phyloP scores from a whole-genome alignment of 2,329 filamentous ascomycete species.

The Trichoderma pleuroti region DNA sequence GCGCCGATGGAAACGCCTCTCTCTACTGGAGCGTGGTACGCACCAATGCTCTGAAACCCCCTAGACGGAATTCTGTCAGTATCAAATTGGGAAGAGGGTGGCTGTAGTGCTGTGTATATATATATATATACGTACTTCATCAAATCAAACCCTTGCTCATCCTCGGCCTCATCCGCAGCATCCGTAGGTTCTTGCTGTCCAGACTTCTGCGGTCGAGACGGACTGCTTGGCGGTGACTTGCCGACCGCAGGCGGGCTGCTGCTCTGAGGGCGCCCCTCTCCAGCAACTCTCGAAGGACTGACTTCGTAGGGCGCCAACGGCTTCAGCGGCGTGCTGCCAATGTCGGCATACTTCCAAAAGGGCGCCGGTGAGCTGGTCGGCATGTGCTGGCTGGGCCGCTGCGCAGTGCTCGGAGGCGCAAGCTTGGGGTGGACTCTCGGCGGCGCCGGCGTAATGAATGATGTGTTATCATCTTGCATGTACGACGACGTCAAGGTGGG shows the following conservation, averaged over 20 bases:
- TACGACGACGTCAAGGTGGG: slow-evolving; percentile 61
- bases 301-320: slow-evolving; percentile 54
- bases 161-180: slow-evolving; percentile 35
- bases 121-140: slow-evolving; percentile 46
- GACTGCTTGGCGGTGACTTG: slow-evolving; percentile 53
- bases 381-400: slow-evolving; percentile 80
- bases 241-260: slow-evolving; percentile 54
- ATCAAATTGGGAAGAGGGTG: neutral
- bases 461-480: slow-evolving; percentile 55
- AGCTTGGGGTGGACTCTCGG: slow-evolving; percentile 69
- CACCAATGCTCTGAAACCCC: slow-evolving; percentile 63
- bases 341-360: slow-evolving; percentile 83
- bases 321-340: slow-evolving; percentile 67
- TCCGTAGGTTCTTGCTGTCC: slow-evolving; percentile 29
- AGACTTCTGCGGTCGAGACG: slow-evolving; percentile 42
- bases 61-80: slow-evolving; percentile 31
- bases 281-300: slow-evolving; percentile 54
- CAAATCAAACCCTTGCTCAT: slow-evolving; percentile 56
- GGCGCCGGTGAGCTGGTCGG: slow-evolving; percentile 80
- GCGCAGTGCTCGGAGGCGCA: slow-evolving; percentile 75
- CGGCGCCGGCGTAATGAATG: slow-evolving; percentile 69
- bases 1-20: slow-evolving; percentile 44
- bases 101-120: neutral
- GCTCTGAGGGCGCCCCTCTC: slow-evolving; percentile 46
- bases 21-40: slow-evolving; percentile 57